Percentiles rank a stretch among this genome's conserved stretches.
phyloP scores from a whole-genome alignment of 2,329 filamentous ascomycete genomes.

The Chrysosporium queenslandicum region DNA sequence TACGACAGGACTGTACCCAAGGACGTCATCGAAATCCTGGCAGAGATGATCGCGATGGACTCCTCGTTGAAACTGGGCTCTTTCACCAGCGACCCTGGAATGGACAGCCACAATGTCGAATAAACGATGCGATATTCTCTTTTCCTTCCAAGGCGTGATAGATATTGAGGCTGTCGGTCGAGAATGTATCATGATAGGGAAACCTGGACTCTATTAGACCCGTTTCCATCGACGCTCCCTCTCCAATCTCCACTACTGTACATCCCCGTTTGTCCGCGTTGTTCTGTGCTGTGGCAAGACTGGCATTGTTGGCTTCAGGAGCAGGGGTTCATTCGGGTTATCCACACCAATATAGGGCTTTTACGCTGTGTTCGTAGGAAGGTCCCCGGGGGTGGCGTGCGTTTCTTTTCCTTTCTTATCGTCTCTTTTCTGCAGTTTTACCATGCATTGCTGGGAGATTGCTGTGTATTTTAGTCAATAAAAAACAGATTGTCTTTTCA shows the following conservation, averaged over 20 bases:
- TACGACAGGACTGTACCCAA: slow-evolving; percentile 98
- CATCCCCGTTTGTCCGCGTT: not conserved
- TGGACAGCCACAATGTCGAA: slow-evolving; percentile 19
- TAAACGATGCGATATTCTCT: too few relatives aligned
- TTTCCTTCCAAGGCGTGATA: not conserved
- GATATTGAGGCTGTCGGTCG: too few relatives aligned
- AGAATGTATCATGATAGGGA: too few relatives aligned
- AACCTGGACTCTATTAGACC: not conserved
- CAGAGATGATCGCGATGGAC: slow-evolving; percentile 96
- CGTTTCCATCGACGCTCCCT: not conserved
- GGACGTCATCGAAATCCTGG: slow-evolving; percentile 90
- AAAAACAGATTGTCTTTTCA: not conserved
- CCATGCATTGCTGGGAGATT: not conserved
- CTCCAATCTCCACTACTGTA: slow-evolving; percentile 9
- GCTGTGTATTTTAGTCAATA: slow-evolving; percentile 3
- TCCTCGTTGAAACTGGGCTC: slow-evolving; percentile 55
- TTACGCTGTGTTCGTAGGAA: not conserved
- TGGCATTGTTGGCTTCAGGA: not conserved
- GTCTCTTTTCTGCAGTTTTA: not conserved
- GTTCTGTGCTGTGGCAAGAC: not conserved
- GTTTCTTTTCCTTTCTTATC: not conserved
- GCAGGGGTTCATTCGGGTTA: not conserved
- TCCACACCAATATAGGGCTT: not conserved
- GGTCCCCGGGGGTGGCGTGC: too few relatives aligned
- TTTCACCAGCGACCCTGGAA: slow-evolving; percentile 29